These are phyloP conservation scores for Ogataea salicorniae DNA, from an alignment of 805 yeast species.

Conservation along the genomic window DNA sequence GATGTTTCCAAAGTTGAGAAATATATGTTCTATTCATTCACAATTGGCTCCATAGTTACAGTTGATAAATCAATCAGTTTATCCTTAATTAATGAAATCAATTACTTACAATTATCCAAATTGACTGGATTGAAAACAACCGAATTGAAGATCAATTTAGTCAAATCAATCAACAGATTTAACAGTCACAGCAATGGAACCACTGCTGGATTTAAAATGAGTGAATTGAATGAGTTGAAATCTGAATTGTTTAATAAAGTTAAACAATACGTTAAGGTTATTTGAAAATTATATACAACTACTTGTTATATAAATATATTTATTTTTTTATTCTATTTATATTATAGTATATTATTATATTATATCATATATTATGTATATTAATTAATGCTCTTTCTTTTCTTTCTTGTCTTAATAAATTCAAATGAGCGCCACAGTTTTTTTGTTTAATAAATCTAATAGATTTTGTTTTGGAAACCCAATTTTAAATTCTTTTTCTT, in stretches of 20 bases:
- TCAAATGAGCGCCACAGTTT: too few relatives aligned
- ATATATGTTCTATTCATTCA: constrained; percentile 10
- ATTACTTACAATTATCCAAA: constrained; percentile 3
- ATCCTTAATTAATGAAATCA: neutral
- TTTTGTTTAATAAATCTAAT: too few relatives aligned
- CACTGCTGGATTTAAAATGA: constrained; percentile 1
- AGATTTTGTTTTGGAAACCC: too few relatives aligned
- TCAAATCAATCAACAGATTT: neutral
- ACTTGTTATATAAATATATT: neutral
- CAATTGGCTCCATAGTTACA: constrained; percentile 6
- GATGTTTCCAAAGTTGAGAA: constrained; percentile 1
- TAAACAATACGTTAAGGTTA: constrained; percentile 16
- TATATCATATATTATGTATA: neutral
- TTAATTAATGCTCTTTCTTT: too few relatives aligned
- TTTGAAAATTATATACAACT: constrained; percentile 1
- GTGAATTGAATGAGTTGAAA: constrained; percentile 9
- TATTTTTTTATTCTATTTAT: too few relatives aligned
- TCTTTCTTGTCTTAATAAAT: too few relatives aligned
- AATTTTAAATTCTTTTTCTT: too few relatives aligned
- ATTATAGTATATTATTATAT: neutral
- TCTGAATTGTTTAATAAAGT: constrained; percentile 12
- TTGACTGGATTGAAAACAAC: constrained; percentile 14
- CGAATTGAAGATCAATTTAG: constrained; percentile 3
- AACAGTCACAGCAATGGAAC: neutral
- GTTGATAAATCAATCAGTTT: neutral